Conservation (phyloP, 331 rosid species). For the Dryas integrifolia region DNA sequence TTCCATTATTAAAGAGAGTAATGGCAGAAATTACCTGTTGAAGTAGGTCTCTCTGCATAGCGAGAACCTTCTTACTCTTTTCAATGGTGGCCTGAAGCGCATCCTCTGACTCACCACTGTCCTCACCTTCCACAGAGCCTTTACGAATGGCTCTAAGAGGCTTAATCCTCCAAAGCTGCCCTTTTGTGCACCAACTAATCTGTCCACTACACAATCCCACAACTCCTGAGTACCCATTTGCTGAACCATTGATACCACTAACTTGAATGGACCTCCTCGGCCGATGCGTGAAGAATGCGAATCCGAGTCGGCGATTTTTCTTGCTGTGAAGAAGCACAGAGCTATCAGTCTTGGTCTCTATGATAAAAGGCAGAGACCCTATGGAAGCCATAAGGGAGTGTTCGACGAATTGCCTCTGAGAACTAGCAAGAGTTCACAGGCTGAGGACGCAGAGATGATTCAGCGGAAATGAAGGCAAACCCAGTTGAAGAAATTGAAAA, state of each 20-base stretch:
- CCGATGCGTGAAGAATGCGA: constrained; percentile 25
- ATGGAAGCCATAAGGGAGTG: constrained; percentile 50
- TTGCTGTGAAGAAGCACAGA: constrained; percentile 35
- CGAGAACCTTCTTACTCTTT: constrained; percentile 80
- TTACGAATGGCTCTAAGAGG: constrained; percentile 40
- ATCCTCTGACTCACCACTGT: constrained; percentile 53
- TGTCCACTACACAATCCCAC: constrained; percentile 37
- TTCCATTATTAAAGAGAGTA: background rate
- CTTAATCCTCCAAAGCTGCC: constrained; percentile 34
- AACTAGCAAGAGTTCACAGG: background rate
- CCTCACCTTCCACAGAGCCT: constrained; percentile 36
- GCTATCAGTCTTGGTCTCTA: constrained; percentile 43
- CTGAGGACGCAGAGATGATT: background rate
- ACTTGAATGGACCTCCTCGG: constrained; percentile 26
- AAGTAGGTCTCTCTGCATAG: constrained; percentile 67
- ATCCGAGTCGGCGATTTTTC: constrained; percentile 22
- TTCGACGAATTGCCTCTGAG: constrained; percentile 13
- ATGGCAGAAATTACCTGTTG: constrained; percentile 53
- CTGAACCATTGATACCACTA: constrained; percentile 19
- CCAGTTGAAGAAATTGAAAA: constrained; percentile 34
- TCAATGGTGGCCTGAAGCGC: constrained; percentile 63
- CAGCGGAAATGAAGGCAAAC: constrained; percentile 18
- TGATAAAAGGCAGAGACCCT: constrained; percentile 41
- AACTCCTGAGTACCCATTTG: constrained; percentile 23
- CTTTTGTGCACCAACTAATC: constrained; percentile 35